These are phyloP conservation scores for Rosa chinensis DNA, from an alignment of 306 rosid genomes.

Conservation along the genomic window DNA sequence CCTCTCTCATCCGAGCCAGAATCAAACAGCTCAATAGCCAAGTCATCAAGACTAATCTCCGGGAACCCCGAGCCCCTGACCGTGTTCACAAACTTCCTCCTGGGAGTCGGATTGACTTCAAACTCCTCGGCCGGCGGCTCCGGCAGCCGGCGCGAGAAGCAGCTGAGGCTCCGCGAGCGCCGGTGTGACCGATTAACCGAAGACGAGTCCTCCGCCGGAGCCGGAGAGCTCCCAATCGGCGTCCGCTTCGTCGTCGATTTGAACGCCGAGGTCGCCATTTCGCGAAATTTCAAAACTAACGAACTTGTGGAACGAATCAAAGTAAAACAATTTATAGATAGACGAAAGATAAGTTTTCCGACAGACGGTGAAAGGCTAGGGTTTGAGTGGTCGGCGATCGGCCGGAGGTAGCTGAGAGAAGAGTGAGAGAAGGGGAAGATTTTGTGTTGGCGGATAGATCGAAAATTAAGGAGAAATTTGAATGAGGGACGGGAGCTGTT, in stretches of 20 bases:
- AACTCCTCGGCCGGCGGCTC: slow-evolving; percentile 32
- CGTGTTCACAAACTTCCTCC: slow-evolving; percentile 78
- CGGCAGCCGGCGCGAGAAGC: slow-evolving; percentile 46
- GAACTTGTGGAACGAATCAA: not conserved
- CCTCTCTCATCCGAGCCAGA: slow-evolving; percentile 42
- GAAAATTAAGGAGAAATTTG: slow-evolving; percentile 31
- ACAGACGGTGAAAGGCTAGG: not conserved
- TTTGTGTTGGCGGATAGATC: slow-evolving; percentile 59
- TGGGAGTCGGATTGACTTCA: slow-evolving; percentile 36
- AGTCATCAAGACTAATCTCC: slow-evolving; percentile 94
- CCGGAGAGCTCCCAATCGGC: slow-evolving; percentile 50
- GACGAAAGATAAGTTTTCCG: not conserved
- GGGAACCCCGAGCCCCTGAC: slow-evolving; percentile 84
- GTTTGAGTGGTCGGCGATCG: not conserved
- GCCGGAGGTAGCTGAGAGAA: slow-evolving; percentile 4
- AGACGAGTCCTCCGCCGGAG: slow-evolving; percentile 48
- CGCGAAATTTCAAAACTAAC: not conserved
- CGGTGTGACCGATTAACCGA: slow-evolving; percentile 60
- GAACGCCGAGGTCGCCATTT: slow-evolving; percentile 94
- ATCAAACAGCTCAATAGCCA: slow-evolving; percentile 78
- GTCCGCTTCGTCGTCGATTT: slow-evolving; percentile 85
- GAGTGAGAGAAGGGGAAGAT: slow-evolving; percentile 18
- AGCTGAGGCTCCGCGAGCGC: slow-evolving; percentile 92
- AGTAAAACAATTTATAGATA: not conserved
- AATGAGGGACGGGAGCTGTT: slow-evolving; percentile 22